These are phyloP conservation scores for Talaromyces sp. DNA, from an alignment of 2,329 filamentous ascomycete genomes.

Conservation along the genomic window DNA sequence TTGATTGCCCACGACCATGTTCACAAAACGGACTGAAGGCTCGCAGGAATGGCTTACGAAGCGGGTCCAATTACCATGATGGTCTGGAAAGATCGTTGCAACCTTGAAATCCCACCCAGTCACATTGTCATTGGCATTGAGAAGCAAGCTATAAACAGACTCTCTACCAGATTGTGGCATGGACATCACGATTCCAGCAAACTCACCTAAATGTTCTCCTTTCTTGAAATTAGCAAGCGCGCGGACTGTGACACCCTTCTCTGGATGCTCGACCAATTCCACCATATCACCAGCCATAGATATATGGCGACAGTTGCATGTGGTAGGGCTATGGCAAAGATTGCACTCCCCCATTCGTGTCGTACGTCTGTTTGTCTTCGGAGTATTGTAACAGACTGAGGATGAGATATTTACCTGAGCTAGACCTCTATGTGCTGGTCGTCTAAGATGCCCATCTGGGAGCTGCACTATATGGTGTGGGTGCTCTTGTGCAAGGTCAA, in stretches of 20 bases:
- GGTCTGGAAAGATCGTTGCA: background rate
- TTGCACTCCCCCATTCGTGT: background rate
- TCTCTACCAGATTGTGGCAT: background rate
- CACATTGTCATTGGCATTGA: background rate
- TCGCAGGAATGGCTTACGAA: conserved; percentile 43
- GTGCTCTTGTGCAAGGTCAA: conserved; percentile 15
- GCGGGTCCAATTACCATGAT: conserved; percentile 39
- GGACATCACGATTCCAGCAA: conserved; percentile 23
- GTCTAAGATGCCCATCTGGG: conserved; percentile 6
- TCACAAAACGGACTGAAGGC: conserved; percentile 22
- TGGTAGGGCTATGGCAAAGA: background rate
- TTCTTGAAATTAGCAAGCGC: conserved; percentile 27
- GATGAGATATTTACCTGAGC: conserved; percentile 20
- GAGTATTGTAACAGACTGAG: conserved; percentile 11
- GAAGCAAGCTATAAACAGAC: background rate
- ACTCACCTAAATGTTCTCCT: conserved; percentile 30
- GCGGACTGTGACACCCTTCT: conserved; percentile 36
- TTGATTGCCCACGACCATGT: conserved; percentile 23
- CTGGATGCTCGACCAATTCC: conserved; percentile 34
- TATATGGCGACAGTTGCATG: conserved; percentile 26
- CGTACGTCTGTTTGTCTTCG: conserved; percentile 4
- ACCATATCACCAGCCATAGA: conserved; percentile 24
- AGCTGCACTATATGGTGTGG: conserved; percentile 16
- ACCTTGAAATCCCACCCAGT: background rate
- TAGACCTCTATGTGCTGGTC: conserved; percentile 9